A percentile compares a stretch with the other conserved stretches of the same genome.
phyloP scores from a whole-genome alignment of 1,284 basidiomycete genomes.

The Puccinia polysora region DNA sequence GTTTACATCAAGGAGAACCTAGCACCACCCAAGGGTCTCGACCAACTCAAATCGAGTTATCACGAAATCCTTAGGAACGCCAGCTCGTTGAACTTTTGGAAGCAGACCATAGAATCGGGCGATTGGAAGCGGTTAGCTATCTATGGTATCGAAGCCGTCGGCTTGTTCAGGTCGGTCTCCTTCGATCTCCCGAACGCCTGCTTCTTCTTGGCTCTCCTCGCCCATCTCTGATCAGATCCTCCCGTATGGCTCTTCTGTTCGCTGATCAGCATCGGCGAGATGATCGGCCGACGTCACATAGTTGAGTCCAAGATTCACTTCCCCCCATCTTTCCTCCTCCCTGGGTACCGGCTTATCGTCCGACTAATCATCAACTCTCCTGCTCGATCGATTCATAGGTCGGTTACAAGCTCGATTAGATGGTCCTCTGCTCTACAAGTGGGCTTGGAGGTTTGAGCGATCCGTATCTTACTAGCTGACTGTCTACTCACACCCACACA shows the following conservation, averaged over 20 bases:
- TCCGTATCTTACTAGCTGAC: no score
- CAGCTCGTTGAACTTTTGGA: constrained; percentile 30
- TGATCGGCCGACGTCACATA: constrained; percentile 43
- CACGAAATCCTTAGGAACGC: constrained; percentile 11
- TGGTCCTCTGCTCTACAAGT: no score
- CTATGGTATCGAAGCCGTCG: constrained; percentile 36
- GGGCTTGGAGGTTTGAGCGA: neutral
- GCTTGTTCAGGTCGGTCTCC: constrained; percentile 35
- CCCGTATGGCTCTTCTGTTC: neutral
- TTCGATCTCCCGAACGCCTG: neutral
- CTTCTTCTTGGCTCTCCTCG: neutral
- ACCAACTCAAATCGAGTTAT: constrained; percentile 24
- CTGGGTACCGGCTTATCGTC: neutral
- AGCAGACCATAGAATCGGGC: constrained; percentile 18
- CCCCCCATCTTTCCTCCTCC: neutral
- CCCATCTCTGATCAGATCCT: neutral
- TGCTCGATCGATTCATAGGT: neutral
- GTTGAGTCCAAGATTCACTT: constrained; percentile 1
- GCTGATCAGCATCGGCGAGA: constrained; percentile 37
- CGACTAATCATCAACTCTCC: neutral
- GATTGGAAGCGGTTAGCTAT: constrained; percentile 38
- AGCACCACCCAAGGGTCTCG: constrained; percentile 6
- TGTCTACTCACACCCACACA: no score
- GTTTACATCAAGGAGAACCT: constrained; percentile 43
- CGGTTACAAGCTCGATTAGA: constrained; percentile 43